These are phyloP conservation scores for Wickerhamiella qilinensis DNA, from an alignment of 805 yeast species.

Conservation along the genomic window DNA sequence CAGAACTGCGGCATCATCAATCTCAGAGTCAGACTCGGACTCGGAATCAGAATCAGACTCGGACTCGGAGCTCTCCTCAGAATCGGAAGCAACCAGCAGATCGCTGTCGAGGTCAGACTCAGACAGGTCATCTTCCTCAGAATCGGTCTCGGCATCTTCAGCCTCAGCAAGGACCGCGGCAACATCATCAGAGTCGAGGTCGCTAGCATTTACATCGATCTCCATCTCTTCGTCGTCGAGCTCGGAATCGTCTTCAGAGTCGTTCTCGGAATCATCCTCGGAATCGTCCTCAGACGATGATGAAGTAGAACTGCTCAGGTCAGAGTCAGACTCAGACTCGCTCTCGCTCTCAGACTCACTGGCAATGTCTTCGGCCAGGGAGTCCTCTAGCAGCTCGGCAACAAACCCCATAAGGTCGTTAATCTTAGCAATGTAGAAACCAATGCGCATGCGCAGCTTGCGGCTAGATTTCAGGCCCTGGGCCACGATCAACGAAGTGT, in stretches of 20 bases:
- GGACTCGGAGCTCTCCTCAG: neutral
- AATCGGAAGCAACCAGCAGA: conserved; percentile 6
- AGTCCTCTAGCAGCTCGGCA: conserved; percentile 14
- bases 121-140: conserved; percentile 3
- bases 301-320: too few relatives aligned
- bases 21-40: conserved; percentile 5
- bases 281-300: too few relatives aligned
- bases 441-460: conserved; percentile 16
- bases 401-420: conserved; percentile 12
- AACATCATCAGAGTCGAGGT: conserved; percentile 10
- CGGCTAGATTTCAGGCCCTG: conserved; percentile 12
- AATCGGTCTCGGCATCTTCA: conserved; percentile 9
- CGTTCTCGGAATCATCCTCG: conserved; percentile 1
- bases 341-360: conserved; percentile 5
- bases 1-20: conserved; percentile 6
- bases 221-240: conserved; percentile 8
- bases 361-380: conserved; percentile 9
- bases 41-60: conserved; percentile 5
- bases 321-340: conserved; percentile 3
- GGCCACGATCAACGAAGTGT: conserved; percentile 13
- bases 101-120: conserved; percentile 8
- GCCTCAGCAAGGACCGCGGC: conserved; percentile 11
- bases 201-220: conserved; percentile 9
- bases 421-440: conserved; percentile 15
- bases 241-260: conserved; percentile 2